Evolutionary conservation across 2,329 filamentous ascomycete genomes (phyloP).

Genomic region (Fusarium vanettenii): DNA sequence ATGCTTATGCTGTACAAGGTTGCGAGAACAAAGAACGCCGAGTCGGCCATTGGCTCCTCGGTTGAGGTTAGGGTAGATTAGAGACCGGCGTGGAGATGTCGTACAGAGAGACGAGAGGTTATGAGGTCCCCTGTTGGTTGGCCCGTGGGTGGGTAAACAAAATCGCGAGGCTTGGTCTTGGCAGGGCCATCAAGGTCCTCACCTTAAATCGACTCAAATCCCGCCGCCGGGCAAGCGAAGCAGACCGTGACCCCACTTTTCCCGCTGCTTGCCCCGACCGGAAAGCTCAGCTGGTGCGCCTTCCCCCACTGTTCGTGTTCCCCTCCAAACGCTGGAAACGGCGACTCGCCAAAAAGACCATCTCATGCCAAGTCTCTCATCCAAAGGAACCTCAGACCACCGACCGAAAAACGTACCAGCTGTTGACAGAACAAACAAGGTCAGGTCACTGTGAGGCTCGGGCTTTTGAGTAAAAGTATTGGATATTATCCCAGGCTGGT

Average conservation of each 20-base stretch:
- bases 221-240: neutral
- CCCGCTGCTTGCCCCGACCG: neutral
- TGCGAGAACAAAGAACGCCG: neutral
- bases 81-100: neutral
- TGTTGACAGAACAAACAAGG: neutral
- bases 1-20: neutral
- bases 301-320: neutral
- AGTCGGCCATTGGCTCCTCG: neutral
- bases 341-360: conserved; percentile 1
- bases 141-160: neutral
- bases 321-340: neutral
- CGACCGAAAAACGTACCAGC: neutral
- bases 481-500: neutral
- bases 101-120: neutral
- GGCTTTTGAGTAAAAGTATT: neutral
- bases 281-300: neutral
- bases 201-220: conserved; percentile 32
- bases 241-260: conserved; percentile 8
- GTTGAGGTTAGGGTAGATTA: neutral
- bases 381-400: neutral
- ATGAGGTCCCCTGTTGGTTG: neutral
- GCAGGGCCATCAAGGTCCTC: conserved; percentile 42
- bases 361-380: neutral
- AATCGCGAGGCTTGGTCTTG: conserved; percentile 29
- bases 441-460: neutral